Evolutionary conservation across 257 asterid species (phyloP).

Genomic region (Plantago elongata): DNA sequence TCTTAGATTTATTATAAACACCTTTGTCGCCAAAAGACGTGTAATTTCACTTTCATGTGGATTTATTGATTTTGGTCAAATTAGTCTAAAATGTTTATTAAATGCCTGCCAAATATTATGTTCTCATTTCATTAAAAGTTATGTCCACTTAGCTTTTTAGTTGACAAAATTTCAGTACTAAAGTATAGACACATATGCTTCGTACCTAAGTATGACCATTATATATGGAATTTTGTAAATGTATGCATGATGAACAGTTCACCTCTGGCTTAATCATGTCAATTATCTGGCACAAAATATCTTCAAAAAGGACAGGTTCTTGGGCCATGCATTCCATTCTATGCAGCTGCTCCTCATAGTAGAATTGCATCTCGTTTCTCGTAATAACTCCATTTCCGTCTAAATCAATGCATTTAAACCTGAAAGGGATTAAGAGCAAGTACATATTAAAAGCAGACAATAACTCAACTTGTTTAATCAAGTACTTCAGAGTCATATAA

Average conservation of each 20-base stretch:
- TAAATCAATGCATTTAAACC: constrained; percentile 99
- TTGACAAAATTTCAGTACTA: no score
- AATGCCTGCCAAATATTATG: no score
- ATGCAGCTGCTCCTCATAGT: constrained; percentile 97
- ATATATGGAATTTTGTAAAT: neutral
- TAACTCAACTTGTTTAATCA: neutral
- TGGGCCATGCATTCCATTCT: constrained; percentile 99
- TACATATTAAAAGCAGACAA: neutral
- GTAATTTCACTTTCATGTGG: no score
- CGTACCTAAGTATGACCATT: neutral
- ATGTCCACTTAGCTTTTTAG: no score
- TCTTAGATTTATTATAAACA: no score
- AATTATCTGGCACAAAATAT: constrained; percentile 93
- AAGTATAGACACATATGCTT: no score
- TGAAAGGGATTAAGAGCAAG: constrained; percentile 22
- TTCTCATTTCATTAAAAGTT: no score
- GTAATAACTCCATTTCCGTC: constrained; percentile 95
- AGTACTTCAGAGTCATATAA: no score
- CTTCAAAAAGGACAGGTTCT: constrained; percentile 99
- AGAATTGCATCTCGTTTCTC: constrained; percentile 93
- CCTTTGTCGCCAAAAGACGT: no score
- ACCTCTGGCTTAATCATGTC: constrained; percentile 99
- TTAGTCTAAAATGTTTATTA: no score
- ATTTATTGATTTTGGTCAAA: no score
- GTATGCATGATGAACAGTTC: constrained; percentile 2